These are phyloP conservation scores for Lachancea waltii DNA, from an alignment of 805 yeast genomes.

Conservation along the genomic window DNA sequence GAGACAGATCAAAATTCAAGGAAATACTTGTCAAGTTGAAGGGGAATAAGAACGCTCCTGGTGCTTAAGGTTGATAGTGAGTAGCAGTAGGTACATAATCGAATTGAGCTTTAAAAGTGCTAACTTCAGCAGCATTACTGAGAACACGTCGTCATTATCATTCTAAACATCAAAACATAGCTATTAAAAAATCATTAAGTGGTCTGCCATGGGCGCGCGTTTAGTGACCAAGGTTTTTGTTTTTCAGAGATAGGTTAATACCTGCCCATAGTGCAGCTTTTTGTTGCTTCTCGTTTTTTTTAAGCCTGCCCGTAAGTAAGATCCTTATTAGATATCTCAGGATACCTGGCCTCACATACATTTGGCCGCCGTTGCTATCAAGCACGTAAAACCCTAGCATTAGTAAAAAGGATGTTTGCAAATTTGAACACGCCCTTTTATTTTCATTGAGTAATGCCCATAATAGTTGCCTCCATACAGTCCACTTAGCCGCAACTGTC, in stretches of 20 bases:
- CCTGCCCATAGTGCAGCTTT: slow-evolving; percentile 12
- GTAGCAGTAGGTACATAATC: too few relatives aligned
- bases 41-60: slow-evolving; percentile 68
- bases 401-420: slow-evolving; percentile 17
- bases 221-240: background rate
- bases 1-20: slow-evolving; percentile 67
- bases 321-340: slow-evolving; percentile 16
- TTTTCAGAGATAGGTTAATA: slow-evolving; percentile 13
- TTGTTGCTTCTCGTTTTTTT: slow-evolving; percentile 1
- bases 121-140: too few relatives aligned
- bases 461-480: slow-evolving; percentile 24
- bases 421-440: slow-evolving; percentile 6
- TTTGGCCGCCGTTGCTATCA: slow-evolving; percentile 14
- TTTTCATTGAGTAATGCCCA: slow-evolving; percentile 7
- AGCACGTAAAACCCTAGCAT: slow-evolving; percentile 20
- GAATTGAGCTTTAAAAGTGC: too few relatives aligned
- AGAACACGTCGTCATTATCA: too few relatives aligned
- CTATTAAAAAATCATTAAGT: too few relatives aligned
- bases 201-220: too few relatives aligned
- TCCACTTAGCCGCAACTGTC: slow-evolving; percentile 23
- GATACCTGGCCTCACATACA: slow-evolving; percentile 20
- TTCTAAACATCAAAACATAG: background rate
- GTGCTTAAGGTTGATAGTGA: slow-evolving; percentile 38
- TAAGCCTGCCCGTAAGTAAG: slow-evolving; percentile 7
- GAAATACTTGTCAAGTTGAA: slow-evolving; percentile 57